Evolutionary conservation across 2,329 filamentous ascomycete genomes (phyloP), one percentile per base, ranked within the genome.

Genomic region (Aspergillus puulaauensis): DNA sequence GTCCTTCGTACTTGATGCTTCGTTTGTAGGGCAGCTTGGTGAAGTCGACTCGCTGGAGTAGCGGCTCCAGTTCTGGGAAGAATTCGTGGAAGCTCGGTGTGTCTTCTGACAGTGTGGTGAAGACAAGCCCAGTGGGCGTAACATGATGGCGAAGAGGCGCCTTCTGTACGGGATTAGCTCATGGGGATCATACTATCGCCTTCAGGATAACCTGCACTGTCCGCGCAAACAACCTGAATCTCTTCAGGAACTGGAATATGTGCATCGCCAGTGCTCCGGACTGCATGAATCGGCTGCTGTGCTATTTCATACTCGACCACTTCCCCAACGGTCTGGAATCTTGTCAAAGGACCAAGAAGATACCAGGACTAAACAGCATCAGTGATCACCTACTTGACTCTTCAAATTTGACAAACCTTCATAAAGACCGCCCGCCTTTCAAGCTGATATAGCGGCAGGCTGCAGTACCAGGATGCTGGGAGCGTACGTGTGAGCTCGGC

Each of bases 381-480:
- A 41, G 17, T 48, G 2, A 33, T 6, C 3, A 19, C 12, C 27
- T n/a, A 12, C 7, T 17, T 1, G 3, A 23, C 9, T 1, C 35
- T 6, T 6, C 7, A 3, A 2, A 0, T 21, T 8, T 31, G n/a
- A 33, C 56, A 56, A 64, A 77, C 78, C 65, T 81, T 82, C 46
- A 79, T 55, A 62, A 82, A 82, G 9, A 83, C 78, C 6, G 79
- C 79, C 50, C 77, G 70, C 46, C 78, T 72, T 66, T 82, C 80
- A 52, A 83, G 73, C 47, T 81, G 76, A 67, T 82, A 82, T 9
- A 83, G 70, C 15, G 79, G 72, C 35, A 68, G 62, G 57, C 77
- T 82, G 63, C 76, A 76, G 59, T 82, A 83, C 80, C 80, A 82
- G 1, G 80, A 82, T 12, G 80, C 80, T n/a, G 80, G 80, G 40